Evolutionary conservation across 192 early-diverging fungal species (phyloP).

Genomic region (Coemansia sp.): DNA sequence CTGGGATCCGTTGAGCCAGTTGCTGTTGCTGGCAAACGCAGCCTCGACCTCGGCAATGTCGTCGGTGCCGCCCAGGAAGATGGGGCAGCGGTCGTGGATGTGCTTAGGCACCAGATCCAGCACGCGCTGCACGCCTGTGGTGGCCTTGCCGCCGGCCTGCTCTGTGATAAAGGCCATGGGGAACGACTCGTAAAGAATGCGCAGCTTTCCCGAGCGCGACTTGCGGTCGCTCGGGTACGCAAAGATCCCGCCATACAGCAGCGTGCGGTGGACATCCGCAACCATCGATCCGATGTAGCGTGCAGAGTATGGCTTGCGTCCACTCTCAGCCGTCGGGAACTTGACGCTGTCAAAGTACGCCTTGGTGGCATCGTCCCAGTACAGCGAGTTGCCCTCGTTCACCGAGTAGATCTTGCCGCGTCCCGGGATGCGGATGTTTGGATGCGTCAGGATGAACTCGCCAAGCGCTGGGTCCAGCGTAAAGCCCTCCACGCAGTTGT

Average conservation of each 20-base stretch:
- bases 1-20: conserved; percentile 45
- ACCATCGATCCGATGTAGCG: conserved; percentile 99
- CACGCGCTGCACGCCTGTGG: conserved; percentile 77
- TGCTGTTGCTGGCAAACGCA: conserved; percentile 59
- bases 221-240: conserved; percentile 79
- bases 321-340: conserved; percentile 67
- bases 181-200: conserved; percentile 97
- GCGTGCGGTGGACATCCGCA: conserved; percentile 94
- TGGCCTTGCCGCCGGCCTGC: conserved; percentile 93
- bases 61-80: conserved; percentile 86
- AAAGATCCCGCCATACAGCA: conserved; percentile 90
- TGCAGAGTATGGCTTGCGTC: conserved; percentile 84
- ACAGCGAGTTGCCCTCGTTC: conserved; percentile 95
- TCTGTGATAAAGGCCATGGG: conserved; percentile 96
- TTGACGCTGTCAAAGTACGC: conserved; percentile 91
- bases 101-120: conserved; percentile 83
- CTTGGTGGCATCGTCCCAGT: conserved; percentile 83
- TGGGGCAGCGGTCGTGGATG: conserved; percentile 88
- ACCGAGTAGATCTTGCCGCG: conserved; percentile 97
- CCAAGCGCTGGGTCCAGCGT: conserved; percentile 96
- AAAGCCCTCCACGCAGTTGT: conserved; percentile 86
- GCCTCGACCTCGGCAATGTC: conserved; percentile 88
- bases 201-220: conserved; percentile 86
- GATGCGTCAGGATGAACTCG: conserved; percentile 98
- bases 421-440: conserved; percentile 69